Base-by-base conservation (phyloP, 768 basidiomycete species). In the Xerocomus spinulosus region DNA sequence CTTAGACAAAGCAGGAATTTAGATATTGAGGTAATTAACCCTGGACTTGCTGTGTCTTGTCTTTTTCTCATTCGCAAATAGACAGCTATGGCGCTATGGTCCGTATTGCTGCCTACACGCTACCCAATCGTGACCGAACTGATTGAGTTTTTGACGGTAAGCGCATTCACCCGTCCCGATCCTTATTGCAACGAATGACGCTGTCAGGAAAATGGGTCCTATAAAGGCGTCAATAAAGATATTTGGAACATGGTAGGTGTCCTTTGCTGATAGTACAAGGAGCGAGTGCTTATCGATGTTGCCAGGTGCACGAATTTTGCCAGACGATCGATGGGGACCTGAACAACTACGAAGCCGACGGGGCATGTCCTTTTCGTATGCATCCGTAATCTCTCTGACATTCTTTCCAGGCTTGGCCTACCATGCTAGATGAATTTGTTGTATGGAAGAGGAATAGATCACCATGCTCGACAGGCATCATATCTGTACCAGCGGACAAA, bases 151-250 rank as follows among this genome's bases (percentile, higher is more conserved):
- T 80, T 92, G 48, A 70, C 60, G 38, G 90, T 88, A 53, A 54
- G 52, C 8, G 75, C 66, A 5, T 13, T 2, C 26, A 3, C 20
- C 18, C 24, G 38, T 33, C 35, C 45, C 34, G 26, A 25, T 25
- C 25, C 18, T 38, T 10, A 39, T 34, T n/a, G n/a, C n/a, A n/a
- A n/a, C n/a, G 8, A 6, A 39, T 35, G 8, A 42, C 21, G 9
- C 13, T 30, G 30, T 44, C 47, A 73, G 69, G 69, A 79, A 42
- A 72, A 66, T 50, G 78, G 75, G 7, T 74, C 70, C 4, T 89
- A 87, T 68, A 90, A 83, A 59, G 85, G 83, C 0, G 80, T 82
- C 13, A 92, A 89, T 65, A 87, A 87, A 59, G 90, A 93, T 67
- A 68, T 91, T 9, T 93, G 90, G 90, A 78, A 67, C 48, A 92